These are phyloP conservation scores for Triticum turgidum DNA, from an alignment of 176 grass and related monocot genomes.

Conservation along the genomic window DNA sequence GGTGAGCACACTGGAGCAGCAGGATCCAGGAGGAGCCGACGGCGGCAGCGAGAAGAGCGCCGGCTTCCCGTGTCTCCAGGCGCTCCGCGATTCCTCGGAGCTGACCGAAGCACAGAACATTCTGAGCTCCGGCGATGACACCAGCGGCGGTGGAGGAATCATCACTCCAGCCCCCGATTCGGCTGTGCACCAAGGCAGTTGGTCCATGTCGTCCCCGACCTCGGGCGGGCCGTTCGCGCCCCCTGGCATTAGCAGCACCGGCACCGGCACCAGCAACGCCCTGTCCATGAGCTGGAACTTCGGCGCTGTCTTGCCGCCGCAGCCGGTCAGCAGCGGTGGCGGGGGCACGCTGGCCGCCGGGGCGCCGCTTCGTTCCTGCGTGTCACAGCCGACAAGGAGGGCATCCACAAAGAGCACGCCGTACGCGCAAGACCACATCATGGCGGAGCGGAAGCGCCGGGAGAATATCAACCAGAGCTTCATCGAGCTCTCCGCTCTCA, in stretches of 20 bases:
- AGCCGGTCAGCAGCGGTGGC: background rate
- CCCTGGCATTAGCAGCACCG: background rate
- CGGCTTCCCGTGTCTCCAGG: slow-evolving; percentile 16
- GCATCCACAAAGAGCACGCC: background rate
- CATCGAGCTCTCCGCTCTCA: slow-evolving; percentile 61
- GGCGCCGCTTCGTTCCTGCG: background rate
- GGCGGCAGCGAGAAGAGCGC: background rate
- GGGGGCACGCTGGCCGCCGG: background rate
- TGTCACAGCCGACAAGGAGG: slow-evolving; percentile 3
- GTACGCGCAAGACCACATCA: slow-evolving; percentile 52
- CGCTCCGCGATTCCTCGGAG: slow-evolving; percentile 4
- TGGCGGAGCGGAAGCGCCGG: slow-evolving; percentile 59
- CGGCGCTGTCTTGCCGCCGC: slow-evolving; percentile 21
- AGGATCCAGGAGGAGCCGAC: background rate
- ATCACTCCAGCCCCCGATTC: background rate
- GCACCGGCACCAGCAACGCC: background rate
- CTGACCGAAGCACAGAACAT: background rate
- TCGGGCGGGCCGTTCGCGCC: background rate
- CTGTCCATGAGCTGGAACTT: slow-evolving; percentile 31
- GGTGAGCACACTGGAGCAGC: slow-evolving; percentile 18
- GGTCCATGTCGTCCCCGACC: background rate
- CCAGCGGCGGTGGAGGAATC: background rate
- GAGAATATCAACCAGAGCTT: slow-evolving; percentile 72
- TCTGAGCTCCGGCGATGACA: slow-evolving; percentile 23
- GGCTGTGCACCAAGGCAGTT: background rate